Percentiles rank a stretch among this genome's conserved stretches.
These are phyloP conservation scores for Inga laurina DNA, from an alignment of 306 rosid genomes.

Conservation along the genomic window DNA sequence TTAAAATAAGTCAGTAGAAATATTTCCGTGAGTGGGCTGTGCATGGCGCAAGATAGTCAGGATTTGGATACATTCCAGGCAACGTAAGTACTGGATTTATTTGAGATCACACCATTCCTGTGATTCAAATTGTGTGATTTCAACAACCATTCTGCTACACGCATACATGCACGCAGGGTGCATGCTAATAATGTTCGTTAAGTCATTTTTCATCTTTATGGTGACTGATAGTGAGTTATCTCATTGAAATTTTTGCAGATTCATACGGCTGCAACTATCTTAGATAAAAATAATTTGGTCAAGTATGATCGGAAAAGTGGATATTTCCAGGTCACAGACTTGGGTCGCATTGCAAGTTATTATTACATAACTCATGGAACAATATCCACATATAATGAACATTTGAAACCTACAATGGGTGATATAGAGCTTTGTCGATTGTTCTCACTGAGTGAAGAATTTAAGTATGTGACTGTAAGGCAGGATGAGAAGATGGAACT, in stretches of 20 bases:
- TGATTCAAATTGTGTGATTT: background rate
- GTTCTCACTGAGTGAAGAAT: conserved; percentile 96
- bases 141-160: background rate
- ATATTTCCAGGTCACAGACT: conserved; percentile 91
- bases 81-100: background rate
- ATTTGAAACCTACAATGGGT: conserved; percentile 96
- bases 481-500: conserved; percentile 96
- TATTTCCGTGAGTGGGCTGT: background rate
- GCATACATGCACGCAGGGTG: background rate
- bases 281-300: conserved; percentile 83
- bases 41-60: background rate
- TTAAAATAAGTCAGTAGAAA: background rate
- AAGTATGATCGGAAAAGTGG: conserved; percentile 97
- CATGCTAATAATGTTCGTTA: background rate
- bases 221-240: conserved; percentile 27
- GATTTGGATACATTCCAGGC: background rate
- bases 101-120: background rate
- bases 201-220: background rate
- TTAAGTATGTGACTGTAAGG: conserved; percentile 88
- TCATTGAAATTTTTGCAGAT: conserved; percentile 55
- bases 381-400: conserved; percentile 89
- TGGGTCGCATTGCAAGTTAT: conserved; percentile 98
- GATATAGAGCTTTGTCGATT: conserved; percentile 88
- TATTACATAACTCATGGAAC: conserved; percentile 94
- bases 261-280: conserved; percentile 84